These are phyloP conservation scores for Aspergillus bombycis DNA, from an alignment of 2,329 filamentous ascomycete genomes.

Conservation along the genomic window DNA sequence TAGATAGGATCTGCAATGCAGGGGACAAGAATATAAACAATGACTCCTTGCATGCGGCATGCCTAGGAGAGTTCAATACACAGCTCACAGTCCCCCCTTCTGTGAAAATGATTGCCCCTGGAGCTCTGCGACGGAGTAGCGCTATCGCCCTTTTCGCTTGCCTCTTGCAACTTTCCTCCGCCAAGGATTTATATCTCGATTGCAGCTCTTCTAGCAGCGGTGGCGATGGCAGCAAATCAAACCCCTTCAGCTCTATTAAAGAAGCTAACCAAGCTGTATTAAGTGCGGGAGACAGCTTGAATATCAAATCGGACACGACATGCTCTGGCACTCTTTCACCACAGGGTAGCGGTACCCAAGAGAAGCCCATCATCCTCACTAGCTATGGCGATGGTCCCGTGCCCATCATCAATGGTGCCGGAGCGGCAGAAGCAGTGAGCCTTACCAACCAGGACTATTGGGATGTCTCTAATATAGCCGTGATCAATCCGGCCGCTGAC, in stretches of 20 bases:
- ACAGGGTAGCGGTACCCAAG: neutral
- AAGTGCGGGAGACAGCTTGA: neutral
- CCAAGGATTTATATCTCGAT: neutral
- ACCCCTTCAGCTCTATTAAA: neutral
- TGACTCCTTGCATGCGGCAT: neutral
- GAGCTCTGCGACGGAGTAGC: neutral
- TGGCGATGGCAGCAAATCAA: neutral
- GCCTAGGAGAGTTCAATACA: neutral
- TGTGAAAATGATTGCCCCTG: neutral
- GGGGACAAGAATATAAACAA: neutral
- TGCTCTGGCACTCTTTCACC: neutral
- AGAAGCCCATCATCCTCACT: neutral
- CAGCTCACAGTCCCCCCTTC: neutral
- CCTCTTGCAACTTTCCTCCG: neutral
- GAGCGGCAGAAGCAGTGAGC: neutral
- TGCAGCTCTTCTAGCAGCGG: neutral
- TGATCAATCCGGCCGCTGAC: neutral
- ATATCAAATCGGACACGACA: neutral
- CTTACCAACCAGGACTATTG: neutral
- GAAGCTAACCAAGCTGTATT: neutral
- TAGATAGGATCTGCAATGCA: neutral
- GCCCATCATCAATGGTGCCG: neutral
- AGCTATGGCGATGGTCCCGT: neutral
- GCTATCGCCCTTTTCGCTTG: neutral
- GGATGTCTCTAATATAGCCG: neutral